Evolutionary conservation across 495 filamentous ascomycete species (phyloP).

Genomic region (Delitschia confertaspora): DNA sequence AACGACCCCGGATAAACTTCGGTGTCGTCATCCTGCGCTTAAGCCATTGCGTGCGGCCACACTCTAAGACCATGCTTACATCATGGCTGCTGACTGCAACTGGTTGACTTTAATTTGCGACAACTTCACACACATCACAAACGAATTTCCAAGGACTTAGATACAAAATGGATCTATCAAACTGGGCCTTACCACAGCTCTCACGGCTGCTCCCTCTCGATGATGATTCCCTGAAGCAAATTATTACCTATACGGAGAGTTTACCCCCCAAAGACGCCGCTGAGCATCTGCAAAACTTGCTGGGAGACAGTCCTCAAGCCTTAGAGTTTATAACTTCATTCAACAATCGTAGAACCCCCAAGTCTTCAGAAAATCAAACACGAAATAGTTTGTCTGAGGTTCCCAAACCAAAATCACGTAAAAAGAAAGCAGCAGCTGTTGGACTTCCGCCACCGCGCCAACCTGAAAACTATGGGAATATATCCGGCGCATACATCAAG

Average conservation of each 20-base stretch:
- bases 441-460: constrained; percentile 50
- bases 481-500: constrained; percentile 53
- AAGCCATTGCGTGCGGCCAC: too few species aligned
- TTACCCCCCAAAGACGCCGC: constrained; percentile 65
- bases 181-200: constrained; percentile 58
- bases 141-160: neutral
- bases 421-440: constrained; percentile 51
- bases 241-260: constrained; percentile 67
- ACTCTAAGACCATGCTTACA: too few species aligned
- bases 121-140: too few species aligned
- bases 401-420: constrained; percentile 35
- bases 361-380: constrained; percentile 17
- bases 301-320: constrained; percentile 76
- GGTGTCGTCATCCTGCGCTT: too few species aligned
- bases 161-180: constrained; percentile 21
- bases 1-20: too few species aligned
- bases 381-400: constrained; percentile 30
- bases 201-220: constrained; percentile 73
- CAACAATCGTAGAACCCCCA: constrained; percentile 58
- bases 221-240: constrained; percentile 68
- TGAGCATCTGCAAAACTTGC: constrained; percentile 75
- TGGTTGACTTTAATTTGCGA: too few species aligned
- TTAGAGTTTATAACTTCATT: constrained; percentile 90
- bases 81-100: too few species aligned
- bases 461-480: constrained; percentile 51